A percentile compares a stretch with the other conserved stretches of the same genome.
Conservation (phyloP, 345 rosid genomes). For the Firmiana major region DNA sequence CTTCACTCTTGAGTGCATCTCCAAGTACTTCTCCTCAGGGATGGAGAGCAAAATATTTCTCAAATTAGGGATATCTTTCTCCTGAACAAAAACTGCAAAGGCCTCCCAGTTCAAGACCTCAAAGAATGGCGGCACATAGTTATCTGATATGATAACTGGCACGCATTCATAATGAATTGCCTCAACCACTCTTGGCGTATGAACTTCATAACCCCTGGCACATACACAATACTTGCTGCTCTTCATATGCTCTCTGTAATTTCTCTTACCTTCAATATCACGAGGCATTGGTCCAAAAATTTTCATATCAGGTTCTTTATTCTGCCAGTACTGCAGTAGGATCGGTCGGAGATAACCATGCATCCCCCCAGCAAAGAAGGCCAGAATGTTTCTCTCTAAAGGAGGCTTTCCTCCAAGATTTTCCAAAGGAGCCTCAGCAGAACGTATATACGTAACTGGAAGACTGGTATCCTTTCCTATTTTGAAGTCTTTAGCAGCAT, state of each 20-base stretch:
- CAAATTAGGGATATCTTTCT: slow-evolving; percentile 65
- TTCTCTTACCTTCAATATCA: slow-evolving; percentile 48
- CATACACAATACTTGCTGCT: slow-evolving; percentile 86
- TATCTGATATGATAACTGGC: slow-evolving; percentile 84
- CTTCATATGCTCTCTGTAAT: slow-evolving; percentile 74
- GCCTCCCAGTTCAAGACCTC: slow-evolving; percentile 80
- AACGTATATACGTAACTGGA: slow-evolving; percentile 71
- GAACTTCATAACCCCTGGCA: slow-evolving; percentile 87
- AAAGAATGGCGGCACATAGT: slow-evolving; percentile 83
- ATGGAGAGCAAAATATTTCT: slow-evolving; percentile 63
- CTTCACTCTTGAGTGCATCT: slow-evolving; percentile 62
- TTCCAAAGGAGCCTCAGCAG: slow-evolving; percentile 47
- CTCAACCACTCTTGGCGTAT: slow-evolving; percentile 81
- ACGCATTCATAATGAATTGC: slow-evolving; percentile 74
- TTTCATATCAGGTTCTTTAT: slow-evolving; percentile 73
- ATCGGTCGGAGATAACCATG: slow-evolving; percentile 78
- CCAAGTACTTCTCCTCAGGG: slow-evolving; percentile 54
- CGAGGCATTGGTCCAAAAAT: slow-evolving; percentile 73
- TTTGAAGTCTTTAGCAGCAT: slow-evolving; percentile 63
- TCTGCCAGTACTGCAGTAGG: slow-evolving; percentile 65
- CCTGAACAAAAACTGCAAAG: slow-evolving; percentile 71
- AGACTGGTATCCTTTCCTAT: slow-evolving; percentile 70
- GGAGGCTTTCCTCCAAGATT: slow-evolving; percentile 70
- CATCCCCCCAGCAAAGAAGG: slow-evolving; percentile 89
- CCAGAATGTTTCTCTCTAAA: slow-evolving; percentile 54